Evolutionary conservation across 2,329 filamentous ascomycete genomes (phyloP).

Genomic region (Colletotrichum camelliae): DNA sequence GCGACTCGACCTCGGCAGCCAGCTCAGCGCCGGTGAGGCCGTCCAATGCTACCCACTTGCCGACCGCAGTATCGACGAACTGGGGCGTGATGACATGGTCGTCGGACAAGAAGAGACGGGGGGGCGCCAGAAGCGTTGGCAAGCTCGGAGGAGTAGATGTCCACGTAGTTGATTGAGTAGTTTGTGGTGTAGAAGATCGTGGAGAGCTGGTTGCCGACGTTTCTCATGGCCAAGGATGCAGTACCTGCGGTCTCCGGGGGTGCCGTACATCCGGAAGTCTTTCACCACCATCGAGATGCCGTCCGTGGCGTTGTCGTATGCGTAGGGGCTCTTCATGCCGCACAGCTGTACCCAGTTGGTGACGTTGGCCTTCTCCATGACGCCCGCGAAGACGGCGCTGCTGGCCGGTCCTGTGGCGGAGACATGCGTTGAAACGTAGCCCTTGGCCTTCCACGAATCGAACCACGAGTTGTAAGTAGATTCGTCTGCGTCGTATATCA

Average conservation of each 20-base stretch:
- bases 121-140: slow-evolving; percentile 21
- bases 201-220: slow-evolving; percentile 6
- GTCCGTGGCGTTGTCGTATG: not conserved
- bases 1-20: not conserved
- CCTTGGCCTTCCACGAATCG: slow-evolving; percentile 1
- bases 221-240: slow-evolving; percentile 18
- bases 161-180: not conserved
- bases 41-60: slow-evolving; percentile 11
- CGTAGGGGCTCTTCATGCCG: not conserved
- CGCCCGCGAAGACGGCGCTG: slow-evolving; percentile 14
- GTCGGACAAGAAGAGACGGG: slow-evolving; percentile 12
- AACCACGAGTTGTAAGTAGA: slow-evolving; percentile 16
- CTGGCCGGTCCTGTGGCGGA: slow-evolving; percentile 13
- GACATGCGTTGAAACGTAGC: slow-evolving; percentile 20
- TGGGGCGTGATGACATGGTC: slow-evolving; percentile 16
- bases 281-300: not conserved
- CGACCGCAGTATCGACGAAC: slow-evolving; percentile 18
- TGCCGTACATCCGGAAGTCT: slow-evolving; percentile 21
- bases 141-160: not conserved
- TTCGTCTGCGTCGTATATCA: slow-evolving; percentile 12
- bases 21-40: slow-evolving; percentile 7
- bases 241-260: not conserved
- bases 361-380: slow-evolving; percentile 21
- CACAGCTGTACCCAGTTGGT: slow-evolving; percentile 16
- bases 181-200: slow-evolving; percentile 7